A percentile compares a stretch with the other conserved stretches of the same genome.
Conservation (phyloP, 148 eudicot genomes). For the Cornus controversa region DNA sequence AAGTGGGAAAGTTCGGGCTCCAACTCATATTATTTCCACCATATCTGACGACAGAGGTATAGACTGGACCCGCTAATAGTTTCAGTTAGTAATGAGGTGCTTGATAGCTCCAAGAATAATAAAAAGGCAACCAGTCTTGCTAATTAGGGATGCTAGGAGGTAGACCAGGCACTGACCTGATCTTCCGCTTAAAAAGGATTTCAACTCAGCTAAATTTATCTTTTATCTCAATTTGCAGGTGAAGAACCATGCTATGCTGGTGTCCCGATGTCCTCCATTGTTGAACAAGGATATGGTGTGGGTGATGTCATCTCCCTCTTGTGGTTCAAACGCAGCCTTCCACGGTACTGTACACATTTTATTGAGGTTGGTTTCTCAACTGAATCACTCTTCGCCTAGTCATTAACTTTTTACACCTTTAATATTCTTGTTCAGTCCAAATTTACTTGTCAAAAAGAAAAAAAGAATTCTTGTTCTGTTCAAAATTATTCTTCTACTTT, state of each 20-base stretch:
- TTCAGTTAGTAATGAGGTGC: background rate
- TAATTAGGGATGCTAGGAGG: background rate
- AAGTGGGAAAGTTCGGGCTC: slow-evolving; percentile 98
- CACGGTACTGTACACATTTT: slow-evolving; percentile 89
- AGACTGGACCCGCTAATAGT: background rate
- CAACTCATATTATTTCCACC: slow-evolving; percentile 96
- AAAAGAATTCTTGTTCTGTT: too few relatives aligned
- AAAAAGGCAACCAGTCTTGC: background rate
- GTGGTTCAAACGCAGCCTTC: slow-evolving; percentile 99
- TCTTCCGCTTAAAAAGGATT: background rate
- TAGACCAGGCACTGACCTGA: background rate
- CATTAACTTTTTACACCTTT: background rate
- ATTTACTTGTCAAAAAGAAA: background rate
- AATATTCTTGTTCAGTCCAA: background rate
- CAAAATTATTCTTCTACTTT: background rate
- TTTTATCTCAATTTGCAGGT: slow-evolving; percentile 44
- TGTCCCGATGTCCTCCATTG: slow-evolving; percentile 92
- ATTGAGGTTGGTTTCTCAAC: slow-evolving; percentile 61
- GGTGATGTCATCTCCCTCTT: slow-evolving; percentile 95
- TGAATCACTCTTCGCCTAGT: background rate
- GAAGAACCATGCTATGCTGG: slow-evolving; percentile 98
- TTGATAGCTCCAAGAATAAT: background rate
- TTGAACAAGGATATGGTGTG: slow-evolving; percentile 90
- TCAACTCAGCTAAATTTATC: background rate
- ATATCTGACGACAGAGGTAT: slow-evolving; percentile 96